Conservation (phyloP, 805 yeast species). For the Wickerhamomyces sydowiorum region DNA sequence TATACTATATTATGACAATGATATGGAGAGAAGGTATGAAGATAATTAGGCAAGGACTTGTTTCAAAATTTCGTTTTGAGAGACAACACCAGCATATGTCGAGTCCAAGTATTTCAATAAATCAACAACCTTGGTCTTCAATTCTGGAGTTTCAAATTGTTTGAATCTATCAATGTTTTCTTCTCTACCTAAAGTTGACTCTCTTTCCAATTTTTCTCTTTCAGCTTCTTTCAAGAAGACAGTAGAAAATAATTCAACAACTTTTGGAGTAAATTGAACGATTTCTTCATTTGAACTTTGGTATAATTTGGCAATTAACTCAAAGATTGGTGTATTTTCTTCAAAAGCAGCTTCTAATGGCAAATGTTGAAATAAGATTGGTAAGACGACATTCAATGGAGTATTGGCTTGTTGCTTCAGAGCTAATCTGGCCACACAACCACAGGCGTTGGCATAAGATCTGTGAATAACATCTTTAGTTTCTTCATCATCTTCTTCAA, state of each 20-base stretch:
- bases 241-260: slow-evolving; percentile 62
- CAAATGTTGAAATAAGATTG: slow-evolving; percentile 67
- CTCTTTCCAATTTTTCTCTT: slow-evolving; percentile 59
- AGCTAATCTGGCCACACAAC: slow-evolving; percentile 92
- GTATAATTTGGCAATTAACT: slow-evolving; percentile 68
- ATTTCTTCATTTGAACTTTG: slow-evolving; percentile 53
- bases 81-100: slow-evolving; percentile 57
- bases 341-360: slow-evolving; percentile 87
- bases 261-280: slow-evolving; percentile 47
- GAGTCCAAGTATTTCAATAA: slow-evolving; percentile 69
- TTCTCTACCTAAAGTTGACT: slow-evolving; percentile 82
- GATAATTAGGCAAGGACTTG: slow-evolving; percentile 21
- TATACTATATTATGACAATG: not conserved
- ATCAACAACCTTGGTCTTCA: slow-evolving; percentile 57
- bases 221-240: slow-evolving; percentile 75
- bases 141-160: slow-evolving; percentile 71
- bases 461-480: slow-evolving; percentile 74
- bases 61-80: slow-evolving; percentile 33
- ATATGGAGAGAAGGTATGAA: not conserved
- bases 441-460: slow-evolving; percentile 91
- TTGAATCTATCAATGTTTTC: slow-evolving; percentile 70
- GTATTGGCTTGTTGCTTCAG: slow-evolving; percentile 64
- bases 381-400: slow-evolving; percentile 73
- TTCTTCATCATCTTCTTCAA: slow-evolving; percentile 64
- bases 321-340: slow-evolving; percentile 88